phyloP scores from a whole-genome alignment of 2,329 filamentous ascomycete species.

The Sarocladiaceae sp. region DNA sequence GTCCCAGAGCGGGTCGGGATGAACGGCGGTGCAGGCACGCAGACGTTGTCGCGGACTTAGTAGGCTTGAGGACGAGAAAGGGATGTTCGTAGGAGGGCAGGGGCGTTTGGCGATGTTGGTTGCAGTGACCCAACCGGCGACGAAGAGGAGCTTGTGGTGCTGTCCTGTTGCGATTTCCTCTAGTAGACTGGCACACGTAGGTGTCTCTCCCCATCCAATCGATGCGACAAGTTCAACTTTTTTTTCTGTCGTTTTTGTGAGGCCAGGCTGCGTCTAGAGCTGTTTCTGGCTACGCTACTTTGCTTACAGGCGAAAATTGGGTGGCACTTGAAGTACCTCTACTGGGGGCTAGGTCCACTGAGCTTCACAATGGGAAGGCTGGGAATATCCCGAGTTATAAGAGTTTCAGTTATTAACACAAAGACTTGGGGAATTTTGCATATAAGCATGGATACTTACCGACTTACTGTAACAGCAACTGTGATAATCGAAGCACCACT shows the following conservation, averaged over 20 bases:
- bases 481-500: too few species aligned
- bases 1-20: background rate
- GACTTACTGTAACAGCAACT: too few species aligned
- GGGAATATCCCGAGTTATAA: background rate
- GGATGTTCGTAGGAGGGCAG: background rate
- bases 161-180: background rate
- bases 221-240: constrained; percentile 2
- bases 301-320: background rate
- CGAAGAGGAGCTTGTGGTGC: background rate
- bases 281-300: background rate
- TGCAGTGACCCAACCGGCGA: background rate
- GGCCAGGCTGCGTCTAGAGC: constrained; percentile 5
- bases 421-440: too few species aligned
- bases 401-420: too few species aligned
- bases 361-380: background rate
- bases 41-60: background rate
- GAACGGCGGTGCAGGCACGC: background rate
- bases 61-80: background rate
- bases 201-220: background rate
- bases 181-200: background rate
- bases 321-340: constrained; percentile 1
- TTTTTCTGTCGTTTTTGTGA: constrained; percentile 9
- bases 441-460: too few species aligned
- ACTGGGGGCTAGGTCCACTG: background rate
- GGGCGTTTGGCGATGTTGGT: constrained; percentile 4